A percentile compares a stretch with the other conserved stretches of the same genome.
These are phyloP conservation scores for Akebia trifoliata DNA, from an alignment of 164 flowering plant genomes.

Conservation along the genomic window DNA sequence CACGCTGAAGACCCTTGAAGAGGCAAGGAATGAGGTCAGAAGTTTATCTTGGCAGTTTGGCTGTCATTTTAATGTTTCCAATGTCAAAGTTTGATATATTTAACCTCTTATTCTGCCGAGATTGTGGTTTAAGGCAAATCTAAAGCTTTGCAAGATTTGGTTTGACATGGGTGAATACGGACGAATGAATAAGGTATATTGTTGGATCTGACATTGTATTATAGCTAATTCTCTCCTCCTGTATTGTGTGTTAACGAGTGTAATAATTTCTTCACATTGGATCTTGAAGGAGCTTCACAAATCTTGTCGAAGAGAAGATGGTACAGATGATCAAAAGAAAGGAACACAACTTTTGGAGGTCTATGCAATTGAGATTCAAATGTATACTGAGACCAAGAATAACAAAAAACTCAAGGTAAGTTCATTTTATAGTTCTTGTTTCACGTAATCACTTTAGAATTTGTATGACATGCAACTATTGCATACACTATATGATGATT, in stretches of 20 bases:
- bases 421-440: background rate
- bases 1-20: constrained; percentile 93
- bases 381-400: constrained; percentile 98
- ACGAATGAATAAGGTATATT: constrained; percentile 89
- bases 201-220: constrained; percentile 5
- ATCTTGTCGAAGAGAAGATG: constrained; percentile 96
- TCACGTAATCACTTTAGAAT: background rate
- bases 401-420: constrained; percentile 94
- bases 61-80: background rate
- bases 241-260: background rate
- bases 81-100: background rate
- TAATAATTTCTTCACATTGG: constrained; percentile 29
- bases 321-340: constrained; percentile 99
- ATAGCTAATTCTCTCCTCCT: background rate
- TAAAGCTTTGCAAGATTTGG: constrained; percentile 97
- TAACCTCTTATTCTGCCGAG: constrained; percentile 50
- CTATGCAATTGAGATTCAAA: constrained; percentile 97
- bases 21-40: constrained; percentile 96
- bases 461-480: too few relatives aligned
- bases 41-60: background rate
- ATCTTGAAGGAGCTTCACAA: constrained; percentile 96
- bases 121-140: constrained; percentile 99
- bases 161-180: constrained; percentile 99
- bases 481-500: too few relatives aligned
- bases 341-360: constrained; percentile 98